These are phyloP conservation scores for Hemisphaericaspora lyxosophila DNA, from an alignment of 1,139 yeast species.

Conservation along the genomic window DNA sequence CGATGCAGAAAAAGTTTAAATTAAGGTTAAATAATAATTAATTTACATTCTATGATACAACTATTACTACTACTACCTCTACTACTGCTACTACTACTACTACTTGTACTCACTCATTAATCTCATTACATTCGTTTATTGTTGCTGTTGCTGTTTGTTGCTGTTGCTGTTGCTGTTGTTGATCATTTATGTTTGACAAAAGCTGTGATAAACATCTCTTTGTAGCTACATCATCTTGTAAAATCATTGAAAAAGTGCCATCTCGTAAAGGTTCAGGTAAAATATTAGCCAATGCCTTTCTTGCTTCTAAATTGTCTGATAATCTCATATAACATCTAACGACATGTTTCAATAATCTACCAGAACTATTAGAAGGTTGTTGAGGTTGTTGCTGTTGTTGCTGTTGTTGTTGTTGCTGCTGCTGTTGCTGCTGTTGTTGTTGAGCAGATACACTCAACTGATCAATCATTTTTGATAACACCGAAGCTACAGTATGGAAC, in stretches of 20 bases:
- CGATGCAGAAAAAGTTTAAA: no score
- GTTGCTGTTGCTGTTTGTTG: neutral
- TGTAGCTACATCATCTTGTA: conserved; percentile 86
- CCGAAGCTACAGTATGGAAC: conserved; percentile 91
- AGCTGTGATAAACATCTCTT: conserved; percentile 85
- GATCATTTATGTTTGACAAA: conserved; percentile 62
- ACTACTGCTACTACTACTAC: no score
- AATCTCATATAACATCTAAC: conserved; percentile 90
- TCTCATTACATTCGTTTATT: neutral
- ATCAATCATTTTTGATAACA: conserved; percentile 83
- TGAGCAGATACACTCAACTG: conserved; percentile 47
- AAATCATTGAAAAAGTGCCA: conserved; percentile 78
- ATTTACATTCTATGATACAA: no score
- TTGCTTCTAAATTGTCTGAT: conserved; percentile 86
- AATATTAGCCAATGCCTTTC: conserved; percentile 80
- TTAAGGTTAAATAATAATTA: no score
- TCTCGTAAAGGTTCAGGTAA: conserved; percentile 87
- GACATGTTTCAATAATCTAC: conserved; percentile 86
- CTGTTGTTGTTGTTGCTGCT: conserved; percentile 10
- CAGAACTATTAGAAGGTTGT: conserved; percentile 49
- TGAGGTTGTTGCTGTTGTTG: conserved; percentile 31
- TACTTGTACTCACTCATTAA: no score
- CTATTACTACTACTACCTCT: no score
- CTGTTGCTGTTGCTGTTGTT: conserved; percentile 12
- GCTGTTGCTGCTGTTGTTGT: conserved; percentile 31